Conservation (phyloP, 2,329 filamentous ascomycete species). For the Diaporthe ilicicola region DNA sequence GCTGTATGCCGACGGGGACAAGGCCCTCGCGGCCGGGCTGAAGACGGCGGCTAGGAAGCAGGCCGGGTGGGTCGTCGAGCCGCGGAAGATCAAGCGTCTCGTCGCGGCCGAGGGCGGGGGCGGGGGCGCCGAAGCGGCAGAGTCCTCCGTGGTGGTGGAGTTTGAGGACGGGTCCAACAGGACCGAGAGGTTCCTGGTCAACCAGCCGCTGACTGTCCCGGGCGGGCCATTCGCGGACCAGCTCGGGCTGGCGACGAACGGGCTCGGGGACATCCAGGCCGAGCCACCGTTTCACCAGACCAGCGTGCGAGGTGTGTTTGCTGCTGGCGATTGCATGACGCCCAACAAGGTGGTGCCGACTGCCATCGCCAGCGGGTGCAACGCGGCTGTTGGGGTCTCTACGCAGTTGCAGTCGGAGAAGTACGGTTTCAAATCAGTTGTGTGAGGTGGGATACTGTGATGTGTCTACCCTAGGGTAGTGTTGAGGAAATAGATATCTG, state of each 20-base stretch:
- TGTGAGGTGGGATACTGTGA: background rate
- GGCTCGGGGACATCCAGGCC: constrained; percentile 14
- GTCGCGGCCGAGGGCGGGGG: background rate
- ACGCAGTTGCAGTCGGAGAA: constrained; percentile 25
- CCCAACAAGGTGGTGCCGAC: constrained; percentile 23
- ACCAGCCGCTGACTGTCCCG: constrained; percentile 20
- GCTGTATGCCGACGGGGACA: constrained; percentile 19
- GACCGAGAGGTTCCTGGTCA: constrained; percentile 18
- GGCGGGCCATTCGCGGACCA: constrained; percentile 22
- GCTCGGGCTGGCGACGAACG: constrained; percentile 20
- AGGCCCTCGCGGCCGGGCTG: constrained; percentile 9
- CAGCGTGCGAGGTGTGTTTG: constrained; percentile 24
- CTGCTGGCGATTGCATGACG: constrained; percentile 28
- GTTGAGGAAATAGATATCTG: too few species aligned
- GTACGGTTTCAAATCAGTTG: constrained; percentile 10
- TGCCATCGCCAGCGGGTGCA: constrained; percentile 18
- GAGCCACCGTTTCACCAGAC: constrained; percentile 23
- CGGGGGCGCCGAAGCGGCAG: background rate
- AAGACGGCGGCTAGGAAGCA: background rate
- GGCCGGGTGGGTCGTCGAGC: constrained; percentile 17
- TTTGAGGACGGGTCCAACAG: constrained; percentile 24
- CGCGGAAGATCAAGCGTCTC: constrained; percentile 5
- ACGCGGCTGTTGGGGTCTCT: constrained; percentile 16
- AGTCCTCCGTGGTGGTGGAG: background rate
- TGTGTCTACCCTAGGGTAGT: too few species aligned